Conservation (phyloP, 2,329 filamentous ascomycete genomes). For the Byssoonygena ceratinophila region DNA sequence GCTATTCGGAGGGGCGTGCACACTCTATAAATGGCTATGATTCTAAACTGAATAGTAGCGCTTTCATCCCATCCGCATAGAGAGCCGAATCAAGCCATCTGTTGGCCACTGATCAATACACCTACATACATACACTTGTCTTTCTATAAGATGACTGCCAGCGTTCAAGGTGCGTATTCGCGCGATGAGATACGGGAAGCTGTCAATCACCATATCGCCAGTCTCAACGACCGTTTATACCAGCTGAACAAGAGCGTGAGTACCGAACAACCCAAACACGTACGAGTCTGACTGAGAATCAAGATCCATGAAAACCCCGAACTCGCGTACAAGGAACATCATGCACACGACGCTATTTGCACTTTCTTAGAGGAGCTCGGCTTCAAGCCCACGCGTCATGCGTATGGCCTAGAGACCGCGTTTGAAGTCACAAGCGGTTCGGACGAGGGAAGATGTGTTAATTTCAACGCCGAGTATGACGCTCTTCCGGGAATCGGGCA, state of each 20-base stretch:
- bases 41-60: no score
- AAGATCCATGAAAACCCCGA: slow-evolving; percentile 44
- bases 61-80: no score
- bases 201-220: neutral
- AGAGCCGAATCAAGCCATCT: no score
- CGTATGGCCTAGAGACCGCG: slow-evolving; percentile 44
- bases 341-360: slow-evolving; percentile 43
- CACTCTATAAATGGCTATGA: no score
- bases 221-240: slow-evolving; percentile 2
- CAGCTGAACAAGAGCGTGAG: slow-evolving; percentile 6
- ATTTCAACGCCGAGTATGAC: slow-evolving; percentile 37
- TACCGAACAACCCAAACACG: neutral
- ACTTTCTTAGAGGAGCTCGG: slow-evolving; percentile 37
- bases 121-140: neutral
- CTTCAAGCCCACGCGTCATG: slow-evolving; percentile 39
- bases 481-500: slow-evolving; percentile 33
- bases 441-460: slow-evolving; percentile 1
- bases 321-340: slow-evolving; percentile 42
- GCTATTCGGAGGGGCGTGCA: no score
- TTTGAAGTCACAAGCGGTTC: slow-evolving; percentile 27
- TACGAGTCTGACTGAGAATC: neutral
- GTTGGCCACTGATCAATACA: neutral
- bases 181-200: neutral
- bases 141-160: neutral
- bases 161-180: neutral